A percentile compares a stretch with the other conserved stretches of the same genome.
phyloP scores from a whole-genome alignment of 768 basidiomycete species.

The Pleurotus djamor region DNA sequence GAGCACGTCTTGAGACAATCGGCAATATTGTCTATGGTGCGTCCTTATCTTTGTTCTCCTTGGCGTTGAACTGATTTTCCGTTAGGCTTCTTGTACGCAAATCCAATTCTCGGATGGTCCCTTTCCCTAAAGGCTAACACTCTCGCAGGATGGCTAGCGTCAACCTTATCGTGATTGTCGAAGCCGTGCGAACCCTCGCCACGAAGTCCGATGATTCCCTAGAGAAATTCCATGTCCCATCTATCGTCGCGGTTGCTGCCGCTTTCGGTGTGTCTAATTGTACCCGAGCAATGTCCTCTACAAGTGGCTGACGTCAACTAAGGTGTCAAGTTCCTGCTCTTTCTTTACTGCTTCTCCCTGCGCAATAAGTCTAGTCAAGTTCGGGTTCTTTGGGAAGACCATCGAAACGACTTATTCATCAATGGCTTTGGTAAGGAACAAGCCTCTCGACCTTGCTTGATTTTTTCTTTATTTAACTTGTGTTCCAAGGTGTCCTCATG shows the following conservation, averaged over 20 bases:
- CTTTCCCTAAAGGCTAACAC: neutral
- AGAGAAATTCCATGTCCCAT: constrained; percentile 70
- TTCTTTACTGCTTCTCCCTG: constrained; percentile 81
- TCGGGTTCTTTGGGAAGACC: constrained; percentile 91
- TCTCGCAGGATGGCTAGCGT: constrained; percentile 78
- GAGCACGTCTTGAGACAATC: constrained; percentile 82
- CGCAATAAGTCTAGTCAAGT: constrained; percentile 87
- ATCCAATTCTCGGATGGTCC: constrained; percentile 1
- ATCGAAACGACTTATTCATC: constrained; percentile 88
- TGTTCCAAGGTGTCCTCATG: constrained; percentile 67
- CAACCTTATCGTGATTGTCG: constrained; percentile 87
- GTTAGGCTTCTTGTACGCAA: constrained; percentile 44
- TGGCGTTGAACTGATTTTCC: neutral
- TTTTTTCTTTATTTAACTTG: neutral
- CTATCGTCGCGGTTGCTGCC: constrained; percentile 76
- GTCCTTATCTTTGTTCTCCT: neutral
- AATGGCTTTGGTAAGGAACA: constrained; percentile 61
- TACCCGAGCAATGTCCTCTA: too few species aligned
- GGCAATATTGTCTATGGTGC: constrained; percentile 84
- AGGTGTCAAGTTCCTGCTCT: constrained; percentile 84
- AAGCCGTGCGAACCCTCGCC: constrained; percentile 71
- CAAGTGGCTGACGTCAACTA: neutral
- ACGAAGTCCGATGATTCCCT: constrained; percentile 50
- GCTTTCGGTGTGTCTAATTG: constrained; percentile 58
- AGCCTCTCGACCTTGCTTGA: neutral